These are phyloP conservation scores for Lasiodiplodia hormozganensis DNA, from an alignment of 2,329 filamentous ascomycete species.

Conservation along the genomic window DNA sequence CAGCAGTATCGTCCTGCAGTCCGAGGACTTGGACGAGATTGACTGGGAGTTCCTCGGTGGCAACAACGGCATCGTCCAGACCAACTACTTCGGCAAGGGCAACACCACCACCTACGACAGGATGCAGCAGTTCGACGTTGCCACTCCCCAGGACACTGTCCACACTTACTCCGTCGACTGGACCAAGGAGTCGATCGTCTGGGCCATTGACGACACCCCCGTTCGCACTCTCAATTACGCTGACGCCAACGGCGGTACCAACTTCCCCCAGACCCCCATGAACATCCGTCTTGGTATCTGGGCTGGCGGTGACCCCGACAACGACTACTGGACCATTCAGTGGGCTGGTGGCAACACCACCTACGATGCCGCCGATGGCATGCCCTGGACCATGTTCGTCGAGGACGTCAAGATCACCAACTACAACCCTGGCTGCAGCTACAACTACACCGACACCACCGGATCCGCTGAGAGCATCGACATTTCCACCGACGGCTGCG, in stretches of 20 bases:
- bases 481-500: constrained; percentile 8
- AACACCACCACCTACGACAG: constrained; percentile 73
- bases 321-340: constrained; percentile 63
- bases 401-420: constrained; percentile 59
- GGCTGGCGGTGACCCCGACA: constrained; percentile 56
- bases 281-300: constrained; percentile 57
- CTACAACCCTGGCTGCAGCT: constrained; percentile 58
- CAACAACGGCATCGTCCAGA: constrained; percentile 68
- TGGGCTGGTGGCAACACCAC: constrained; percentile 70
- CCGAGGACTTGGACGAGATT: constrained; percentile 84
- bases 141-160: constrained; percentile 62
- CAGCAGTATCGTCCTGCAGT: constrained; percentile 81
- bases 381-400: constrained; percentile 60
- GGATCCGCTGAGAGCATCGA: constrained; percentile 59
- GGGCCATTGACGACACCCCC: constrained; percentile 71
- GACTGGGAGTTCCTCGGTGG: constrained; percentile 83
- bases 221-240: constrained; percentile 68
- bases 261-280: constrained; percentile 81
- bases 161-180: constrained; percentile 77
- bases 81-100: constrained; percentile 81
- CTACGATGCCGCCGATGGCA: constrained; percentile 49
- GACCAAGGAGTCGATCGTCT: constrained; percentile 71
- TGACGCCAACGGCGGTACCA: constrained; percentile 63
- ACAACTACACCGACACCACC: constrained; percentile 58
- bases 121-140: constrained; percentile 66